Conservation (phyloP, 192 early-diverging fungal genomes). For the Podila verticillata region DNA sequence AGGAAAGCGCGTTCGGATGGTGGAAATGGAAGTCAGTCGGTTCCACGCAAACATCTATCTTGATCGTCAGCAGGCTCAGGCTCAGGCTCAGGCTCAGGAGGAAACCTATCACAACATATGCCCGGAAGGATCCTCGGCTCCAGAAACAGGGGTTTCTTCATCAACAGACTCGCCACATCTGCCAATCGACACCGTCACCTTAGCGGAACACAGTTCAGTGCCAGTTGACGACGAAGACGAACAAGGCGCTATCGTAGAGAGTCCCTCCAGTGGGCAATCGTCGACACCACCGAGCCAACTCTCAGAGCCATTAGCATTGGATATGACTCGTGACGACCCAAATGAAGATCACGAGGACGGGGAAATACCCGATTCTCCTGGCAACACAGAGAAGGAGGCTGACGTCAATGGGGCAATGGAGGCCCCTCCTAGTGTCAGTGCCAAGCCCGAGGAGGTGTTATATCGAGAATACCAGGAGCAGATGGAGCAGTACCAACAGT, state of each 20-base stretch:
- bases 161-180: neutral
- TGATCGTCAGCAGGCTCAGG: constrained; percentile 25
- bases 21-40: constrained; percentile 71
- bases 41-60: constrained; percentile 70
- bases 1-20: constrained; percentile 65
- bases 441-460: neutral
- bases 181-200: neutral
- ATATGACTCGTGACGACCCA: no score
- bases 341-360: constrained; percentile 26
- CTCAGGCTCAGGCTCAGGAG: constrained; percentile 21
- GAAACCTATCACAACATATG: neutral
- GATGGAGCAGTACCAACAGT: constrained; percentile 26
- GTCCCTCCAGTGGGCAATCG: no score
- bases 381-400: neutral
- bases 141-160: neutral
- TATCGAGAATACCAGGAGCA: constrained; percentile 26
- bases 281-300: neutral
- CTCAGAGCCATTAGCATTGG: neutral
- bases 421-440: neutral
- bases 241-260: no score
- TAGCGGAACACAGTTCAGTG: neutral
- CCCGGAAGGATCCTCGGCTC: neutral
- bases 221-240: neutral
- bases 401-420: neutral
- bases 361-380: constrained; percentile 24